These are phyloP conservation scores for Auriscalpium orientale DNA, from an alignment of 768 basidiomycete genomes.

Conservation along the genomic window DNA sequence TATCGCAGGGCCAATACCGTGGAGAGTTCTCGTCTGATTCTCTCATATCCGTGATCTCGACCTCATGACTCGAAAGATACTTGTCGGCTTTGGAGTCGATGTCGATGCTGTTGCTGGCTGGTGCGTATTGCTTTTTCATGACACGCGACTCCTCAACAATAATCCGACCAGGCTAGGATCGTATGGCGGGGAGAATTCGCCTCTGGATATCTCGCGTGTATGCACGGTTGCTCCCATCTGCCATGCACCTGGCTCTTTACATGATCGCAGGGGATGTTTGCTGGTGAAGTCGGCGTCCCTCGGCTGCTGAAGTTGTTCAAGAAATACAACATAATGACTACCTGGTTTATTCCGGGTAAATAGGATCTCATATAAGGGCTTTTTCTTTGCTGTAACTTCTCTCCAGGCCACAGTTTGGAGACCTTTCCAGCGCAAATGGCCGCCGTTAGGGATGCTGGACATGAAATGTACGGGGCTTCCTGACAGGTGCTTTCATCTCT, in stretches of 20 bases:
- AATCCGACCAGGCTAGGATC: slow-evolving; percentile 49
- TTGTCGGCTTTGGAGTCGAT: slow-evolving; percentile 61
- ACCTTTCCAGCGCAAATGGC: slow-evolving; percentile 69
- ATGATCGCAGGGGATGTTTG: slow-evolving; percentile 49
- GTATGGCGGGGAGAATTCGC: slow-evolving; percentile 69
- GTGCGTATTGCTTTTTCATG: slow-evolving; percentile 24
- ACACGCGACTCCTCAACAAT: background rate
- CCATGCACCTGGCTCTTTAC: background rate
- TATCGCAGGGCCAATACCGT: background rate
- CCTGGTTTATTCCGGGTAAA: slow-evolving; percentile 70
- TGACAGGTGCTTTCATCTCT: background rate
- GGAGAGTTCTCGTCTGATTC: too few relatives aligned
- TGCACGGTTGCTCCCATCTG: background rate
- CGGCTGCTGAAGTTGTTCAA: slow-evolving; percentile 64
- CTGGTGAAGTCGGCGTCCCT: slow-evolving; percentile 66
- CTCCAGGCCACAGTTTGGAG: slow-evolving; percentile 58
- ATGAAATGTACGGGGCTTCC: slow-evolving; percentile 46
- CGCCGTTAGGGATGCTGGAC: slow-evolving; percentile 62
- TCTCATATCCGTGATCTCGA: too few relatives aligned
- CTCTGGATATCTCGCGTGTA: slow-evolving; percentile 60
- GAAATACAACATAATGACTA: slow-evolving; percentile 61
- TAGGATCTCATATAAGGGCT: background rate
- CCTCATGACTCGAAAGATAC: slow-evolving; percentile 45
- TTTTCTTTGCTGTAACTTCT: background rate
- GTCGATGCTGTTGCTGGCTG: slow-evolving; percentile 76